A percentile compares a stretch with the other conserved stretches of the same genome.
These are phyloP conservation scores for Pezicula neosporulosa DNA, from an alignment of 2,329 filamentous ascomycete species.

Conservation along the genomic window DNA sequence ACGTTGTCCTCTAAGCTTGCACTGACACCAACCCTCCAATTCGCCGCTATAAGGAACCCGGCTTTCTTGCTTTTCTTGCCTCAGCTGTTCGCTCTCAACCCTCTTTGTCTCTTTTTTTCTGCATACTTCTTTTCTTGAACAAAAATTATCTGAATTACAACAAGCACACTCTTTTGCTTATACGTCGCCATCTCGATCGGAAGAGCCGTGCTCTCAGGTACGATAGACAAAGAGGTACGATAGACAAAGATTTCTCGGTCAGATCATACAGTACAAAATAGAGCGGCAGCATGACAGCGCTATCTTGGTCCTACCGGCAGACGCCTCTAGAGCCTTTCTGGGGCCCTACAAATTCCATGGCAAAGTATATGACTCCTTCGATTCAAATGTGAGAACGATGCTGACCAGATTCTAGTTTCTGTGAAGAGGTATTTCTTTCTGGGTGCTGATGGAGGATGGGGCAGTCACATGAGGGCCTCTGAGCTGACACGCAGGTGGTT, in stretches of 20 bases:
- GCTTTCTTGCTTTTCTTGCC: background rate
- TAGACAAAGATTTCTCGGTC: background rate
- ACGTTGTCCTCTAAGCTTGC: constrained; percentile 1
- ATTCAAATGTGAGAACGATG: background rate
- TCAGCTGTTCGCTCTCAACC: too few relatives aligned
- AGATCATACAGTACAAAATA: background rate
- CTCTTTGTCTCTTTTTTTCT: background rate
- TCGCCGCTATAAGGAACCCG: background rate
- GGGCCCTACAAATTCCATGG: constrained; percentile 19
- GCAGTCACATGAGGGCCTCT: background rate
- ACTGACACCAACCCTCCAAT: background rate
- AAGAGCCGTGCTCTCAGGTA: too few relatives aligned
- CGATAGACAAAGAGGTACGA: too few relatives aligned
- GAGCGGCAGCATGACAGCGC: background rate
- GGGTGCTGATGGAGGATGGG: background rate
- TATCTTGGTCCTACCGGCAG: constrained; percentile 20
- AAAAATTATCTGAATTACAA: too few relatives aligned
- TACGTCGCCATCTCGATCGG: too few relatives aligned
- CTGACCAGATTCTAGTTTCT: constrained; percentile 20
- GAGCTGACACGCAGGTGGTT: background rate
- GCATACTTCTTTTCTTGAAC: too few relatives aligned
- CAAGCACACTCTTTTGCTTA: too few relatives aligned
- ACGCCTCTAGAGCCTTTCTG: constrained; percentile 22
- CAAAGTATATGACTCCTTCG: constrained; percentile 19
- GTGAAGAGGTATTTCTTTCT: constrained; percentile 23